A percentile compares a stretch with the other conserved stretches of the same genome.
Evolutionary conservation across 495 filamentous ascomycete species (phyloP).

Genomic region (Parathielavia appendiculata): DNA sequence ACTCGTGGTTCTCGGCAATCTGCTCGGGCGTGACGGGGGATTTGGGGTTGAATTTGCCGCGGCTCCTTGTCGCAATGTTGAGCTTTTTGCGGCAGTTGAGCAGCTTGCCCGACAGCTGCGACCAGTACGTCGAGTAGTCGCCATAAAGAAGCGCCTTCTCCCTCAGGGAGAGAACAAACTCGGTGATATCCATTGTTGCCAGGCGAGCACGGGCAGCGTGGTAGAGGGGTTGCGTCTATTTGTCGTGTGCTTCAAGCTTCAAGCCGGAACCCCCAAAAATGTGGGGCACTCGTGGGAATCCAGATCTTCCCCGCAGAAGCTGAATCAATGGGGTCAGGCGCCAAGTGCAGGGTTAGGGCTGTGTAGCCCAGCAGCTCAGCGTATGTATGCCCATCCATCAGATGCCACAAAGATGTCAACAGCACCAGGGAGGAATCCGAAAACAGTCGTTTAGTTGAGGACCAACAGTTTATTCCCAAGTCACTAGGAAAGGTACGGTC

Average conservation of each 20-base stretch:
- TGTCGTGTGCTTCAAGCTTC: slow-evolving; percentile 8
- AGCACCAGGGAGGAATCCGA: too few relatives aligned
- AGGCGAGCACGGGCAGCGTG: not conserved
- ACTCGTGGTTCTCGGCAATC: slow-evolving; percentile 73
- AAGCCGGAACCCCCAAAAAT: not conserved
- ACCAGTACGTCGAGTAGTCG: slow-evolving; percentile 81
- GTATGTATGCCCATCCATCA: too few relatives aligned
- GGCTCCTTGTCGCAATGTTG: slow-evolving; percentile 72
- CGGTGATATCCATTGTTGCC: slow-evolving; percentile 78
- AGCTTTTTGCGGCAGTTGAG: slow-evolving; percentile 81
- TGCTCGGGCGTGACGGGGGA: slow-evolving; percentile 68
- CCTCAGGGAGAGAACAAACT: slow-evolving; percentile 67
- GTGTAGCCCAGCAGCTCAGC: not conserved
- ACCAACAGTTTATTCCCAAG: not conserved
- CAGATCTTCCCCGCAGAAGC: not conserved
- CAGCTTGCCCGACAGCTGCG: slow-evolving; percentile 72
- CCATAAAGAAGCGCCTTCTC: slow-evolving; percentile 80
- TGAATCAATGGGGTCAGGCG: not conserved
- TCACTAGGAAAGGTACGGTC: too few relatives aligned
- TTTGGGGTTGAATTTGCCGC: slow-evolving; percentile 75
- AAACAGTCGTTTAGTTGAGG: too few relatives aligned
- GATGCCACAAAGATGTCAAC: too few relatives aligned
- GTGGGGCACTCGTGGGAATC: slow-evolving; percentile 12
- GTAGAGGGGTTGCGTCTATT: not conserved
- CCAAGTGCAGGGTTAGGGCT: not conserved